Evolutionary conservation across 2,329 filamentous ascomycete genomes (phyloP).

Genomic region (Exophiala phaeomuriformis): DNA sequence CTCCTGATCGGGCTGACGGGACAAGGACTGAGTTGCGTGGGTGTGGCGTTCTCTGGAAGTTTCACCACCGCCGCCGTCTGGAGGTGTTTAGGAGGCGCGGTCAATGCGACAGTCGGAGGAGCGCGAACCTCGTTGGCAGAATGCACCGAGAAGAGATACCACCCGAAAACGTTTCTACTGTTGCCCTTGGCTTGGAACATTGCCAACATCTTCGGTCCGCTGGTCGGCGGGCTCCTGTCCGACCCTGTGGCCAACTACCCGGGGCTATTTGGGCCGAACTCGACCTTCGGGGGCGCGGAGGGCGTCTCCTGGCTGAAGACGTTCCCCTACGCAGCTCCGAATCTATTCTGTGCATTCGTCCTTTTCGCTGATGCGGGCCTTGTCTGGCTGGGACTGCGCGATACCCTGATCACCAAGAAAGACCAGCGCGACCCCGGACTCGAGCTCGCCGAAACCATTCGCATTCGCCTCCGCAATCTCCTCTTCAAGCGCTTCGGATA

Average conservation of each 20-base stretch:
- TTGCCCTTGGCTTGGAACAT: conserved; percentile 62
- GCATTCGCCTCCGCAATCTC: conserved; percentile 12
- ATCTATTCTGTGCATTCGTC: conserved; percentile 56
- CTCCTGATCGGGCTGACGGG: conserved; percentile 68
- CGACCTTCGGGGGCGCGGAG: conserved; percentile 47
- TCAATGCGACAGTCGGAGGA: conserved; percentile 67
- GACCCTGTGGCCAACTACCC: conserved; percentile 60
- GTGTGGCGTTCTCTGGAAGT: conserved; percentile 60
- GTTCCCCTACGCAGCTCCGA: conserved; percentile 63
- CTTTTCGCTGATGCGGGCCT: conserved; percentile 48
- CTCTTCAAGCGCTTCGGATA: conserved; percentile 22
- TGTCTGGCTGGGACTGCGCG: conserved; percentile 59
- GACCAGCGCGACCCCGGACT: conserved; percentile 25
- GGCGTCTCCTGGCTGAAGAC: conserved; percentile 55
- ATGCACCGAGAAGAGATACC: conserved; percentile 62
- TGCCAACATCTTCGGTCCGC: conserved; percentile 48
- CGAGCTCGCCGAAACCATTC: conserved; percentile 22
- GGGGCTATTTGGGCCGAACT: conserved; percentile 53
- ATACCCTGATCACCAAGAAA: conserved; percentile 33
- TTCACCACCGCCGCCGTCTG: conserved; percentile 57
- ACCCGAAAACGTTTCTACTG: conserved; percentile 50
- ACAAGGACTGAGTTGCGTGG: conserved; percentile 57
- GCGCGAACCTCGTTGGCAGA: conserved; percentile 67
- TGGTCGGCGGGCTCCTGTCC: conserved; percentile 59
- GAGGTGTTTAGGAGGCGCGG: conserved; percentile 57